Percentiles rank a stretch among this genome's conserved stretches.
phyloP scores from a whole-genome alignment of 1,284 basidiomycete genomes.

The Cutaneotrichosporon dermatis region DNA sequence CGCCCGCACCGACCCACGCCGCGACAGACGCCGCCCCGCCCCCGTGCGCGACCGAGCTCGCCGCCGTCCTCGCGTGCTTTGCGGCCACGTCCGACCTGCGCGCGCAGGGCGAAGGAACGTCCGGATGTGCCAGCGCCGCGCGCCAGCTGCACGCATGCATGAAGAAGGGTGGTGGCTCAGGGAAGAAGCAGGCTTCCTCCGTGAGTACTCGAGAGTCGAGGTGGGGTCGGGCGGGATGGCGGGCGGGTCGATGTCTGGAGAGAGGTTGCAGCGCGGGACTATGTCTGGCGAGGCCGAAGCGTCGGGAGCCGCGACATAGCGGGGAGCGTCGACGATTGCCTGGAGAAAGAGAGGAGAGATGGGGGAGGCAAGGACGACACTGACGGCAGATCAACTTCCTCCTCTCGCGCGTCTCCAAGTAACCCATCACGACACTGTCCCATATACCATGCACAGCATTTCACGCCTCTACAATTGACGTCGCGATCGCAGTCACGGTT shows the following conservation, averaged over 20 bases:
- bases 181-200: background rate
- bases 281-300: too few relatives aligned
- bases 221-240: too few relatives aligned
- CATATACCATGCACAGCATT: conserved; percentile 7
- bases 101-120: conserved; percentile 48
- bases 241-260: background rate
- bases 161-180: conserved; percentile 39
- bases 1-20: too few relatives aligned
- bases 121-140: conserved; percentile 63
- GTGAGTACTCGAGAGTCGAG: conserved; percentile 9
- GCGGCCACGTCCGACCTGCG: conserved; percentile 71
- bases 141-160: conserved; percentile 76
- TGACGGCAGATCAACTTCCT: conserved; percentile 20
- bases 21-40: conserved; percentile 54
- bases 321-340: too few relatives aligned
- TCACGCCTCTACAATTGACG: background rate
- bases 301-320: too few relatives aligned
- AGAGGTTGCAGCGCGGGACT: background rate
- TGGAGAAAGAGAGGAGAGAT: too few relatives aligned
- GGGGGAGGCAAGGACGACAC: background rate
- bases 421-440: background rate
- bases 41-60: conserved; percentile 70
- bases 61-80: conserved; percentile 85
- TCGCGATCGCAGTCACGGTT: too few relatives aligned
- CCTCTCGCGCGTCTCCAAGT: conserved; percentile 11